Base-by-base conservation (phyloP, 352 stramenopile species). In the Phytophthora kernoviae region DNA sequence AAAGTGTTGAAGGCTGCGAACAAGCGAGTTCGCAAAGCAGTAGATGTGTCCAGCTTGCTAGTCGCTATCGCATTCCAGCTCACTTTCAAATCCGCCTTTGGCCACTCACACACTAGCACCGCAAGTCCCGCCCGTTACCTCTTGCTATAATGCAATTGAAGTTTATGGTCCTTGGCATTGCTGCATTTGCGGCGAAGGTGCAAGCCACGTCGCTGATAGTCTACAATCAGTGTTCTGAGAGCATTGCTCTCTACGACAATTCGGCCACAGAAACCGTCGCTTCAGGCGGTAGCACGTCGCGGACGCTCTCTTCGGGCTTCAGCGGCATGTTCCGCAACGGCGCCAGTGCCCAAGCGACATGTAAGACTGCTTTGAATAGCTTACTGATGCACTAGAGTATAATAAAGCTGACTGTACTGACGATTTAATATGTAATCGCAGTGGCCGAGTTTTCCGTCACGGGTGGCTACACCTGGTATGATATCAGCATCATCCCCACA, bases 271-370 rank as follows among this genome's bases (percentile, higher is more conserved):
- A 81, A 46, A 69, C 48, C 26, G 50, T 89, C 37, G 75, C 69
- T 0, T 40, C 67, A 2, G 76, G 74, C 37, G 59, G 47, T 43
- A 81, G 60, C 21, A 81, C 69, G 5, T 57, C 53, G 17, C 56
- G 65, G 14, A 68, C 71, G 32, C 65, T 87, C 8, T 17, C 62
- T 1, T 53, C 44, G 21, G 75, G 74, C 24, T 87, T 71, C 42
- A 70, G 55, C 43, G 74, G 65, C 58, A 87, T 88, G 75, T 81
- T 88, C 48, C 77, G 77, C 54, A 70, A 87, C 46, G 68, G 75
- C 47, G 41, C 26, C 14, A 64, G 39, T 45, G 51, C 72, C 8
- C 56, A 84, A 47, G 79, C 79, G 4, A 88, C 72, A 18, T 33
- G 59, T 68, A n/a, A 50, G 59, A 58, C 30, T 9, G 10, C 42